Evolutionary conservation across 1,284 basidiomycete species (phyloP).

Genomic region (Trametes hirsuta): DNA sequence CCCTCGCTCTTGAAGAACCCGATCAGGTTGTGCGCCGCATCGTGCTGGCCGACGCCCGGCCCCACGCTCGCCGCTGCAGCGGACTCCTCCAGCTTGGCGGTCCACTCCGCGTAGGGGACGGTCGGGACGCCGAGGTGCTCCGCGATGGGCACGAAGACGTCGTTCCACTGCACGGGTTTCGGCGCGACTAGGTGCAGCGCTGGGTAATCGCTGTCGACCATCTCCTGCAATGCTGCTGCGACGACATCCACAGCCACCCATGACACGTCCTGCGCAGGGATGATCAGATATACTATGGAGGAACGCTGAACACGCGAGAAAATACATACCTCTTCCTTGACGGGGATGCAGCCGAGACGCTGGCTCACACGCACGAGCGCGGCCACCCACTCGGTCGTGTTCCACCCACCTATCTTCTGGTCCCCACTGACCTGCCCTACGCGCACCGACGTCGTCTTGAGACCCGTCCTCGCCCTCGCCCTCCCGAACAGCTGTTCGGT

Average conservation of each 20-base stretch:
- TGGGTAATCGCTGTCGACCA: constrained; percentile 22
- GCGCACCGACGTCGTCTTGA: constrained; percentile 18
- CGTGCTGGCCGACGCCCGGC: constrained; percentile 8
- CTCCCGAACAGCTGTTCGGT: constrained; percentile 18
- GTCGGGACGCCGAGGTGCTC: constrained; percentile 24
- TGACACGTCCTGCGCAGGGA: constrained; percentile 8
- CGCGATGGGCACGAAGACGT: constrained; percentile 23
- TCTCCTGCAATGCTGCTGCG: constrained; percentile 24
- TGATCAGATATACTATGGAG: too few relatives aligned
- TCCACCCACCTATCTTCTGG: constrained; percentile 17
- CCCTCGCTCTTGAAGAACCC: constrained; percentile 20
- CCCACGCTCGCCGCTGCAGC: constrained; percentile 4
- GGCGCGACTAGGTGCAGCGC: constrained; percentile 35
- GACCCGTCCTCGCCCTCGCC: constrained; percentile 10
- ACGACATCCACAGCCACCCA: constrained; percentile 31
- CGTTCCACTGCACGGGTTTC: constrained; percentile 28
- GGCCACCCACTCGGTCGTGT: constrained; percentile 22
- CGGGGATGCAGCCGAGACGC: constrained; percentile 14
- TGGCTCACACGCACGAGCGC: constrained; percentile 12
- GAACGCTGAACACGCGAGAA: too few relatives aligned
- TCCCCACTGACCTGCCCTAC: constrained; percentile 25
- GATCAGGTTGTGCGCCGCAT: constrained; percentile 15
- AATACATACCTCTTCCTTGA: constrained; percentile 11
- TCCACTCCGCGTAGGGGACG: constrained; percentile 32
- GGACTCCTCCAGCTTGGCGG: constrained; percentile 15